phyloP scores from a whole-genome alignment of 371 early-diverging fungal genomes.

The Lichtheimia ramosa region DNA sequence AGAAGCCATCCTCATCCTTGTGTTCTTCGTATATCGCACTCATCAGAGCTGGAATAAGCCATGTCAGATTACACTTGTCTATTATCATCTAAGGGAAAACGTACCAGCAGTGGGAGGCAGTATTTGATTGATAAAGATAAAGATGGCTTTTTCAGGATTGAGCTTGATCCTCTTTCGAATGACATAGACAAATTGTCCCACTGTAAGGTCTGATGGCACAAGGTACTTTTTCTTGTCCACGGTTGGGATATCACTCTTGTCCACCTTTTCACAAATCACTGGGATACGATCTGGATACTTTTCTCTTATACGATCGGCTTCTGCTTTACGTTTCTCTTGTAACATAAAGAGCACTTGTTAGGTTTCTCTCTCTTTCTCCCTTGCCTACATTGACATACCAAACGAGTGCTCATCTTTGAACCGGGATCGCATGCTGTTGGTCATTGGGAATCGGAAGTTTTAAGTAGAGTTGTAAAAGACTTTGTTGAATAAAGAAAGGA shows the following conservation, averaged over 20 bases:
- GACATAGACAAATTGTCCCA: constrained; percentile 97
- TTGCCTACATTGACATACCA: constrained; percentile 60
- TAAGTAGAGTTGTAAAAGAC: not conserved
- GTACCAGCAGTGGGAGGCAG: constrained; percentile 84
- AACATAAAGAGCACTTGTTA: not conserved
- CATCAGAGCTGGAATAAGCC: constrained; percentile 64
- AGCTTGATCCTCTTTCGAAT: constrained; percentile 92
- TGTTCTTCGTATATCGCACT: constrained; percentile 90
- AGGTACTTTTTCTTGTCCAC: constrained; percentile 99
- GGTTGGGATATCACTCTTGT: constrained; percentile 91
- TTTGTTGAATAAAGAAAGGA: not conserved
- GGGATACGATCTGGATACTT: constrained; percentile 98
- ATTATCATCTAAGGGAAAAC: not conserved
- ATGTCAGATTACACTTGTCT: not conserved
- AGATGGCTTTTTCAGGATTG: constrained; percentile 95
- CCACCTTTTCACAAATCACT: constrained; percentile 94
- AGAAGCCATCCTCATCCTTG: constrained; percentile 95
- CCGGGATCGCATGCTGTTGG: constrained; percentile 74
- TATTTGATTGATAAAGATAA: constrained; percentile 96
- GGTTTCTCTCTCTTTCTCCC: not conserved
- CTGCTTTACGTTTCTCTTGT: constrained; percentile 93
- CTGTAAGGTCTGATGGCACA: constrained; percentile 93
- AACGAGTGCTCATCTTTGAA: constrained; percentile 97
- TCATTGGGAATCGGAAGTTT: not conserved
- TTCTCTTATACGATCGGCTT: constrained; percentile 93